These are phyloP conservation scores for Globisporangium mamillatum DNA, from an alignment of 352 stramenopile genomes.

Conservation along the genomic window DNA sequence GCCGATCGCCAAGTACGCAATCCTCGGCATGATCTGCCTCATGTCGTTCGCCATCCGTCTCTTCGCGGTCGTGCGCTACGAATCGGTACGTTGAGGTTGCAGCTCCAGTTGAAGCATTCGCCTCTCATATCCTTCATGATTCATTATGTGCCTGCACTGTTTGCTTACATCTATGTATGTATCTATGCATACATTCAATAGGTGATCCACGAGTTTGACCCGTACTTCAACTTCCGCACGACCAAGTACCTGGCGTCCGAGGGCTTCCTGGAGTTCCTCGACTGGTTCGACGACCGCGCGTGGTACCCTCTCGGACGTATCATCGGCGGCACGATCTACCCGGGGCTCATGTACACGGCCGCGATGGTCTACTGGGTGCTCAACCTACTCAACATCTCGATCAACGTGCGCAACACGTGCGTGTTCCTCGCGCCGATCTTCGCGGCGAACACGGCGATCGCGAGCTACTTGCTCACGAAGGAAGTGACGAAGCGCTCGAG, in stretches of 20 bases:
- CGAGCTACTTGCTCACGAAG: constrained; percentile 89
- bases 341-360: constrained; percentile 90
- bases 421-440: constrained; percentile 92
- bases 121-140: not conserved
- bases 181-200: constrained; percentile 8
- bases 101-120: not conserved
- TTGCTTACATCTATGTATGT: not conserved
- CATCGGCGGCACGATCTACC: constrained; percentile 94
- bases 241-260: constrained; percentile 95
- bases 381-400: constrained; percentile 90
- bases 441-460: constrained; percentile 84
- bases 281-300: constrained; percentile 97
- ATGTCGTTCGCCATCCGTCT: constrained; percentile 92
- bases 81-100: constrained; percentile 63
- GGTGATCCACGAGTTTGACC: constrained; percentile 91
- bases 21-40: constrained; percentile 91
- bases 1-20: constrained; percentile 86
- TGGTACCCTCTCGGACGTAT: constrained; percentile 93
- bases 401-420: constrained; percentile 91
- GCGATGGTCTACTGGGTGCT: constrained; percentile 88
- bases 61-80: constrained; percentile 92
- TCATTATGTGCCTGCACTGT: not conserved
- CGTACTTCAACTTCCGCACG: constrained; percentile 99
- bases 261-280: constrained; percentile 95
- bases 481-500: constrained; percentile 88